Conservation (phyloP, 306 rosid genomes). For the Geum urbanum region DNA sequence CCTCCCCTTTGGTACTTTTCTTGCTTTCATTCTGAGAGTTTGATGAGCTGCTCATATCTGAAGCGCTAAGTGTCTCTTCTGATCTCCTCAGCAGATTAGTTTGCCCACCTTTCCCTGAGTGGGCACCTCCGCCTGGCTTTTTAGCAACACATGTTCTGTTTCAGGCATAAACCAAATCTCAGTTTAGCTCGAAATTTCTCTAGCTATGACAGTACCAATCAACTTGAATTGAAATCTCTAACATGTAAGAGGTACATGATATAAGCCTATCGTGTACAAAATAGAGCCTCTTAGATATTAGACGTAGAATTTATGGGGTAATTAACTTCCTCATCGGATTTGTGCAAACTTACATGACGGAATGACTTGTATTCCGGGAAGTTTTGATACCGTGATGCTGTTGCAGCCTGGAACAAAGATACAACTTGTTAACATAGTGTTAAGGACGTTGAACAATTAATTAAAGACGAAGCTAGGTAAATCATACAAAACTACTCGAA, state of each 20-base stretch:
- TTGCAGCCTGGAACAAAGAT: constrained; percentile 1
- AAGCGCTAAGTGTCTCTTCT: not conserved
- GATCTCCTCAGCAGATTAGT: not conserved
- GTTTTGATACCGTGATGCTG: not conserved
- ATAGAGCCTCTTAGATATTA: not conserved
- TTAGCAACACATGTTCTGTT: not conserved
- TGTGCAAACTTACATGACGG: constrained; percentile 2
- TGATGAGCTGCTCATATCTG: constrained; percentile 1
- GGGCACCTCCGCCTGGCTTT: no score
- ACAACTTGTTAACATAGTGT: no score
- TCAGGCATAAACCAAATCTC: not conserved
- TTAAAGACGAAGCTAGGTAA: not conserved
- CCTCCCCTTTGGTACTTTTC: not conserved
- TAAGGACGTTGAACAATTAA: no score
- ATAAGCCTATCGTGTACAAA: no score
- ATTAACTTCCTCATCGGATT: not conserved
- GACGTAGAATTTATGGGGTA: not conserved
- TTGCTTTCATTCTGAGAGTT: not conserved
- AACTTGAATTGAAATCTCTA: not conserved
- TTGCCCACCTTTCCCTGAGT: not conserved
- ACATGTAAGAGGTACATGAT: no score
- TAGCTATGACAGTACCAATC: not conserved
- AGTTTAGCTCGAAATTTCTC: not conserved
- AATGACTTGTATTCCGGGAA: not conserved
- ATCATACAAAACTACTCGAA: not conserved